Base-by-base conservation (phyloP, 2,329 filamentous ascomycete species). In the Cercospora sesami region DNA sequence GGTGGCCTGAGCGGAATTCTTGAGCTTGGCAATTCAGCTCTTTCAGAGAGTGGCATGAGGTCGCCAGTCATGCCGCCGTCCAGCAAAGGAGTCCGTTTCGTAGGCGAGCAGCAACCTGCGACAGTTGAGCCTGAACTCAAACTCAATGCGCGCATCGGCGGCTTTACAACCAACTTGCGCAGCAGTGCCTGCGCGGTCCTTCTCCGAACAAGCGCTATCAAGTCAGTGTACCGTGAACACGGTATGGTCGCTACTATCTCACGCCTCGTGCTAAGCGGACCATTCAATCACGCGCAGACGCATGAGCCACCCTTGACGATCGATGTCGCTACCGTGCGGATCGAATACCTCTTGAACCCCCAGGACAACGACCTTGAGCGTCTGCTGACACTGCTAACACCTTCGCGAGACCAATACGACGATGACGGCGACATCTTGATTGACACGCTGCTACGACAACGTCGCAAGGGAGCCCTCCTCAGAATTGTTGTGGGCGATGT, bases 341-440 rank as follows among this genome's bases (percentile, higher is more conserved):
- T 95, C 26, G 90, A 94, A 67, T 96, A 91, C 74, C 80, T 93
- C 1, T 85, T 86, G 69, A 81, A 86, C 0, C 94, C 95, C 0
- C 90, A 90, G 69, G 90, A 96, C 72, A 83, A 85, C 18, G 95
- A 99, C 78, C 83, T 99, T 0, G 91, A 94, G 75, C 87, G 90
- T 36, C 84, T 99, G 1, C 82, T 99, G 0, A 90, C 91, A 63
- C 85, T 99, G 62, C 91, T 99, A 65, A 96, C 91, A 6, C 96
- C 95, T 0, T 97, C 94, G 0, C 95, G 93, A 71, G 89, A 95
- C 78, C 93, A 94, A 71, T 97, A 95, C 74, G 90, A 94, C 69
- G 88, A 89, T 58, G 91, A 96, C 68, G 93, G 97, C 73, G 94
- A 98, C 75, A 96, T 99, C 68, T 89, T 99, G 84, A 87, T 99